Conservation (phyloP, 805 yeast genomes). For the Metschnikowia colocasiae region DNA sequence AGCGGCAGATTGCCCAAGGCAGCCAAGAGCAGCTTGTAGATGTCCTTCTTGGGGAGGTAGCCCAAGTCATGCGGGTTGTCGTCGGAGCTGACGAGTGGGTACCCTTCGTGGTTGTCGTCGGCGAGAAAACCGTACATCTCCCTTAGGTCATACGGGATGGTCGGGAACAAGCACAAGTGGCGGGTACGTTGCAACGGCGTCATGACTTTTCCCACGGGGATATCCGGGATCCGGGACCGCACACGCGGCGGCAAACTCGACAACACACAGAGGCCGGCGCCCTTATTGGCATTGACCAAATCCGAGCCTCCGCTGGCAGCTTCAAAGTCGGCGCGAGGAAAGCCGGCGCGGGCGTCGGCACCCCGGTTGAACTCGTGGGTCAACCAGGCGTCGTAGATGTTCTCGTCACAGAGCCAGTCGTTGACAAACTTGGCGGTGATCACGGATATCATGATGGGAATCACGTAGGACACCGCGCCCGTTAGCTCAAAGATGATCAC, state of each 20-base stretch:
- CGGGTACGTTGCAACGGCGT: constrained; percentile 26
- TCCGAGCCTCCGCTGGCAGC: background rate
- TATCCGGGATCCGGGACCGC: constrained; percentile 33
- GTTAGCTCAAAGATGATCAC: constrained; percentile 80
- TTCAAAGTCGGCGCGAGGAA: too few relatives aligned
- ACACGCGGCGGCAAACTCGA: constrained; percentile 26
- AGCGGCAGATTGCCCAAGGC: constrained; percentile 16
- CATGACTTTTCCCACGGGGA: constrained; percentile 27
- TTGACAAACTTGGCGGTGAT: constrained; percentile 70
- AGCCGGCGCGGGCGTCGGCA: background rate
- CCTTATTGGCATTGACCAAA: constrained; percentile 33
- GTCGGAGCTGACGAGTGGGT: constrained; percentile 31
- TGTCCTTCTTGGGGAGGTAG: constrained; percentile 30
- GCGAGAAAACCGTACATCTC: constrained; percentile 20
- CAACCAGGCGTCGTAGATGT: constrained; percentile 58
- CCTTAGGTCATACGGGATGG: constrained; percentile 22
- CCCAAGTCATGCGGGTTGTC: constrained; percentile 30
- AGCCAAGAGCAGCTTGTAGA: constrained; percentile 17
- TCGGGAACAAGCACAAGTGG: constrained; percentile 28
- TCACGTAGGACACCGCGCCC: constrained; percentile 78
- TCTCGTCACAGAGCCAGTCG: constrained; percentile 55
- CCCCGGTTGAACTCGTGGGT: constrained; percentile 27
- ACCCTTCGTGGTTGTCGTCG: constrained; percentile 41
- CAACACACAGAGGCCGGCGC: constrained; percentile 35
- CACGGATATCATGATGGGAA: constrained; percentile 84